Percentiles rank a stretch among this genome's conserved stretches.
phyloP scores from a whole-genome alignment of 2,329 filamentous ascomycete species.

The Thermothelomyces thermophilus region DNA sequence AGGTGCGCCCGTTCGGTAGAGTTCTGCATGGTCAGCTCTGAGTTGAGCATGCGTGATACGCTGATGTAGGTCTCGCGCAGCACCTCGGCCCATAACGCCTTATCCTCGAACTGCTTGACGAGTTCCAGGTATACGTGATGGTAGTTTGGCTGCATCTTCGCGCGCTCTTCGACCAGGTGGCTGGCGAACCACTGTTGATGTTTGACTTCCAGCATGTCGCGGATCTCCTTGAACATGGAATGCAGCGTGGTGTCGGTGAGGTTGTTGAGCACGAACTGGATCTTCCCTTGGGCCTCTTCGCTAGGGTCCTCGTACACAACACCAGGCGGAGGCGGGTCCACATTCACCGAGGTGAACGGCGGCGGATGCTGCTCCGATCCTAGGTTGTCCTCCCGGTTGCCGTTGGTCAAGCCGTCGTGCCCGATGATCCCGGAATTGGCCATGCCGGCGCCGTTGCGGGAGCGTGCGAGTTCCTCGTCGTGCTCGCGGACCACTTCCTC shows the following conservation, averaged over 20 bases:
- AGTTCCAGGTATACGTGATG: slow-evolving; percentile 89
- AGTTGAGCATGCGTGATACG: slow-evolving; percentile 79
- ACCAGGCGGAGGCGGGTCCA: slow-evolving; percentile 60
- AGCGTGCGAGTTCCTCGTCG: slow-evolving; percentile 52
- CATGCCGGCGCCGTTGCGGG: slow-evolving; percentile 44
- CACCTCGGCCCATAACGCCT: slow-evolving; percentile 77
- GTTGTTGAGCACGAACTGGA: slow-evolving; percentile 95
- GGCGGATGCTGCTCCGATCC: slow-evolving; percentile 54
- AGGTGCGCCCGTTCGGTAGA: slow-evolving; percentile 79
- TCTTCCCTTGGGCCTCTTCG: slow-evolving; percentile 81
- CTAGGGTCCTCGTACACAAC: slow-evolving; percentile 73
- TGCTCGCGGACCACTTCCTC: slow-evolving; percentile 70
- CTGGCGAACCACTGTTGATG: slow-evolving; percentile 96
- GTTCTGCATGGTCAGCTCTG: slow-evolving; percentile 77
- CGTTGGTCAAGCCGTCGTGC: slow-evolving; percentile 58
- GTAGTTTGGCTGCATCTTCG: slow-evolving; percentile 95
- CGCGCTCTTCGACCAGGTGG: slow-evolving; percentile 90
- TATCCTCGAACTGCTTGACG: slow-evolving; percentile 74
- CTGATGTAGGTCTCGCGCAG: slow-evolving; percentile 87
- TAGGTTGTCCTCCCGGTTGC: slow-evolving; percentile 57
- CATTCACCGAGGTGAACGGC: slow-evolving; percentile 71
- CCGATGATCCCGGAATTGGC: slow-evolving; percentile 27
- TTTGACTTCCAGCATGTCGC: slow-evolving; percentile 67
- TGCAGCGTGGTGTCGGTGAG: slow-evolving; percentile 84
- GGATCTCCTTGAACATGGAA: slow-evolving; percentile 75